These are phyloP conservation scores for Neonectria faginata DNA, from an alignment of 2,329 filamentous ascomycete species.

Conservation along the genomic window DNA sequence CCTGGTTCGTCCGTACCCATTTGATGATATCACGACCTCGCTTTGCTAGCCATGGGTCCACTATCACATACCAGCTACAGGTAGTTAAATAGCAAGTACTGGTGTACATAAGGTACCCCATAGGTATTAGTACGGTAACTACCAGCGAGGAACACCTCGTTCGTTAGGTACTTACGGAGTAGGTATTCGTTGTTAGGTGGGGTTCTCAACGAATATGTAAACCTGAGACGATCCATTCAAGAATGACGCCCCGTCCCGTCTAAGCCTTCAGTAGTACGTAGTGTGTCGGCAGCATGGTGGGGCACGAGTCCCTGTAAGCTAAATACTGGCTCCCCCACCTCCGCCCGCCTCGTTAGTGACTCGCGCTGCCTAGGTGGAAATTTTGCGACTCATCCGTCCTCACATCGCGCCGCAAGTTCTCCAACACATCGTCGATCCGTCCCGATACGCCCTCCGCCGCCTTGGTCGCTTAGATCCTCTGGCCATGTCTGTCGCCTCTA, in stretches of 20 bases:
- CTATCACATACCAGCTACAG: too few species aligned
- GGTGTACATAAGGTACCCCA: too few species aligned
- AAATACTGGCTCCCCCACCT: slow-evolving; percentile 4
- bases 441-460: slow-evolving; percentile 7
- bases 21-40: too few species aligned
- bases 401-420: slow-evolving; percentile 22
- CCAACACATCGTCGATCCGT: background rate
- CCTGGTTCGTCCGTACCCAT: too few species aligned
- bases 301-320: slow-evolving; percentile 37
- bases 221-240: too few species aligned
- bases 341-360: background rate
- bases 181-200: too few species aligned
- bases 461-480: slow-evolving; percentile 22
- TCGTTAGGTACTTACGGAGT: too few species aligned
- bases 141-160: too few species aligned
- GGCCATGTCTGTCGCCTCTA: slow-evolving; percentile 38
- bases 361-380: slow-evolving; percentile 29
- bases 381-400: slow-evolving; percentile 37
- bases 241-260: background rate
- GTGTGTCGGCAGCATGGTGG: slow-evolving; percentile 42
- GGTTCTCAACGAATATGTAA: too few species aligned
- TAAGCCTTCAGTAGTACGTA: slow-evolving; percentile 20
- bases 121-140: too few species aligned
- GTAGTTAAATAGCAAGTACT: too few species aligned
- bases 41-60: too few species aligned